These are phyloP conservation scores for Ehretia macrophylla DNA, from an alignment of 257 asterid genomes.

Conservation along the genomic window DNA sequence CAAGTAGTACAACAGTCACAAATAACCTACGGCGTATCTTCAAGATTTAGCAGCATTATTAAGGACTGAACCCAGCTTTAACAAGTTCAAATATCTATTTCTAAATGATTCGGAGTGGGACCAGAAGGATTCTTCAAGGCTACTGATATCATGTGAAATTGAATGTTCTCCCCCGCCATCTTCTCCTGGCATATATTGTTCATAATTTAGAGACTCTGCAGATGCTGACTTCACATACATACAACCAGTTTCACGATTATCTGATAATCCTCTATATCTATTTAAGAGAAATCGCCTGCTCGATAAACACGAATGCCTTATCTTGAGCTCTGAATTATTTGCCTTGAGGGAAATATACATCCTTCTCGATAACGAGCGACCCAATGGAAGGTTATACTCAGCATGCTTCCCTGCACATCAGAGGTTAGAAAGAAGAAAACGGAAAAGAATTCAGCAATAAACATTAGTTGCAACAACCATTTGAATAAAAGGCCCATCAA, in stretches of 20 bases:
- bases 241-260: conserved; percentile 15
- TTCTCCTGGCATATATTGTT: conserved; percentile 29
- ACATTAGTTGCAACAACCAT: background rate
- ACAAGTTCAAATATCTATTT: conserved; percentile 69
- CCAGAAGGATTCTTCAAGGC: conserved; percentile 21
- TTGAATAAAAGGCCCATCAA: background rate
- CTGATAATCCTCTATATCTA: conserved; percentile 21
- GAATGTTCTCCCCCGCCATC: conserved; percentile 24
- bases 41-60: conserved; percentile 79
- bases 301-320: conserved; percentile 24
- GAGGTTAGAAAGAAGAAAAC: conserved; percentile 1
- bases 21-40: conserved; percentile 90
- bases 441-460: conserved; percentile 3
- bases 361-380: conserved; percentile 21
- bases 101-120: conserved; percentile 43
- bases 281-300: conserved; percentile 19
- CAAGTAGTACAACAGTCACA: conserved; percentile 70
- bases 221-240: conserved; percentile 44
- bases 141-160: conserved; percentile 16
- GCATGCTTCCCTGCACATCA: conserved; percentile 36
- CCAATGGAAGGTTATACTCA: conserved; percentile 15
- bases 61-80: conserved; percentile 65
- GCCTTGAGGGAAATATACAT: conserved; percentile 22
- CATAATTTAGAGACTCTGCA: conserved; percentile 42
- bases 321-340: conserved; percentile 21